Base-by-base conservation (phyloP, 148 eudicot species). In the Linanthus parryae region DNA sequence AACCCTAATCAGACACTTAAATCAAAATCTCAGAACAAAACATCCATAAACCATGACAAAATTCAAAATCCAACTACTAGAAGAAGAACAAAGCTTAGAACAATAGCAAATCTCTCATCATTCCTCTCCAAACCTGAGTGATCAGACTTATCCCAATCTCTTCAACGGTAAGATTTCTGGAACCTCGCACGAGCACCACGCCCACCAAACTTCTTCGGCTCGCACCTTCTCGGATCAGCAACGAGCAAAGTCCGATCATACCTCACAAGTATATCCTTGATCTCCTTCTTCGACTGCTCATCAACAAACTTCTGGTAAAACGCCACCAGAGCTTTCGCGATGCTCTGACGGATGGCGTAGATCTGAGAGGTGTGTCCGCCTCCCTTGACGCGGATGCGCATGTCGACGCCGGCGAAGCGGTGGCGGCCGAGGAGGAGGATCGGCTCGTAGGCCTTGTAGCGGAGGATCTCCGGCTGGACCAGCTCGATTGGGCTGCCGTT, bases 121-220 rank as follows among this genome's bases (percentile, higher is more conserved):
- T n/a, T n/a, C n/a, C n/a, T n/a, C n/a, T n/a, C n/a, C n/a, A n/a
- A n/a, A n/a, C n/a, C n/a, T n/a, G n/a, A n/a, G n/a, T n/a, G n/a
- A n/a, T n/a, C n/a, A n/a, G n/a, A n/a, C n/a, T n/a, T n/a, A n/a
- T n/a, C n/a, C n/a, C n/a, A n/a, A n/a, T n/a, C n/a, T n/a, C n/a
- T n/a, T 41, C 29, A 75, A 75, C 80, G 80, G 69, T 75, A 75
- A 0, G 75, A 70, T 44, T 75, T 75, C 76, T 75, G 80, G 73
- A 75, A 75, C 62, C 80, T 75, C 2, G 76, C 69, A 46, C 80
- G 73, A 24, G 80, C 80, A 66, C 80, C 80, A 42, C 80, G 80
- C 0, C 80, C 80, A 25, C 80, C 80, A 23, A 75, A 75, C 73
- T 75, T 75, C 76, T 75, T 75, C 14, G 76, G 80, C 80, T 75